Percentiles rank a stretch among this genome's conserved stretches.
Conservation (phyloP, 2,329 filamentous ascomycete genomes). For the Fusarium nodosum region DNA sequence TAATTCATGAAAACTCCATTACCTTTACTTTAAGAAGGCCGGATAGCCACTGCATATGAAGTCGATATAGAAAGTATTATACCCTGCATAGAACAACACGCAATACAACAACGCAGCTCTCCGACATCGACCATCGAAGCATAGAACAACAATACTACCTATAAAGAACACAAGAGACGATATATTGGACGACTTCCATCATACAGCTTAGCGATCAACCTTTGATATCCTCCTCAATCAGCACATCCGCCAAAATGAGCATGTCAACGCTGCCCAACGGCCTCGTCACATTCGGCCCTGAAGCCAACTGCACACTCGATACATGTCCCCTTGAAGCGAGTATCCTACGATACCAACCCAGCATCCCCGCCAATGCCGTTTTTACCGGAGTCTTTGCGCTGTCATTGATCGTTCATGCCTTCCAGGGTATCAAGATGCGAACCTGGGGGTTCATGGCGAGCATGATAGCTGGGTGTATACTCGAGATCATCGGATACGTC, state of each 20-base stretch:
- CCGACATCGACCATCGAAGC: background rate
- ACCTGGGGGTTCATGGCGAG: conserved; percentile 59
- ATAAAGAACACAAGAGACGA: too few relatives aligned
- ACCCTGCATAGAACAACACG: background rate
- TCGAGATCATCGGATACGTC: conserved; percentile 72
- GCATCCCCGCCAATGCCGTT: conserved; percentile 37
- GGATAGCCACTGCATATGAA: conserved; percentile 4
- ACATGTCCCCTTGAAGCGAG: conserved; percentile 46
- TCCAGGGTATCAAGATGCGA: conserved; percentile 39
- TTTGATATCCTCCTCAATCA: background rate
- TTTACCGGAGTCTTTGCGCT: conserved; percentile 42
- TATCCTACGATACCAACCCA: conserved; percentile 45
- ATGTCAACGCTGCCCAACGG: conserved; percentile 39
- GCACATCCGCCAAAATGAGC: conserved; percentile 8
- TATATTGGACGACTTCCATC: background rate
- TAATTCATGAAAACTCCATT: conserved; percentile 9
- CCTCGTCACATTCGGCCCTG: conserved; percentile 44
- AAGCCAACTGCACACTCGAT: conserved; percentile 47
- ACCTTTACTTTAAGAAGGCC: conserved; percentile 1
- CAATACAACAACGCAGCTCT: background rate
- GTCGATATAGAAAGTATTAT: background rate
- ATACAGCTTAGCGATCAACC: background rate
- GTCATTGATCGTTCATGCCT: conserved; percentile 37
- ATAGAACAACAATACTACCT: background rate
- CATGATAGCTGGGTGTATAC: conserved; percentile 67